These are phyloP conservation scores for Leishmania martiniquensis DNA, from an alignment of 208 protist genomes.

Conservation along the genomic window DNA sequence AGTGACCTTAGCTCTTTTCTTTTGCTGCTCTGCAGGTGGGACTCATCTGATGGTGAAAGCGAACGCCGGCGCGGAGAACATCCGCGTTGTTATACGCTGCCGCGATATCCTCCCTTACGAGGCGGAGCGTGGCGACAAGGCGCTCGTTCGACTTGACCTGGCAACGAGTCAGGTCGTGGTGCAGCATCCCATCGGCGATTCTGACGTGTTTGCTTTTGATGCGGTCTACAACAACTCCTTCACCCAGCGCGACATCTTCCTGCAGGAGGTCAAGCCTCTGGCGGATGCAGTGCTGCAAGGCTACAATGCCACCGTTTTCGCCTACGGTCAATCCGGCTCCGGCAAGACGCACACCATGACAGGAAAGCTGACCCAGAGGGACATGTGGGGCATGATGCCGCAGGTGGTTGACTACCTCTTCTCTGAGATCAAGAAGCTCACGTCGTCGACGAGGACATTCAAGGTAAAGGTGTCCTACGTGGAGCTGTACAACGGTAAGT, in stretches of 20 bases:
- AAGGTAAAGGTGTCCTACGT: slow-evolving; percentile 91
- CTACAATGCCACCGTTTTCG: slow-evolving; percentile 94
- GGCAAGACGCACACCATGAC: slow-evolving; percentile 95
- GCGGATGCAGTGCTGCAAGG: slow-evolving; percentile 89
- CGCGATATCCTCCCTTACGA: slow-evolving; percentile 84
- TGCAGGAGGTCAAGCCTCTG: slow-evolving; percentile 88
- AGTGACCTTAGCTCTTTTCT: not conserved
- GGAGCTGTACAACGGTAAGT: slow-evolving; percentile 93
- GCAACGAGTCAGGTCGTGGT: slow-evolving; percentile 89
- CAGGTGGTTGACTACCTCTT: slow-evolving; percentile 90
- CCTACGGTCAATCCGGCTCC: slow-evolving; percentile 92
- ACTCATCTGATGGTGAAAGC: slow-evolving; percentile 68
- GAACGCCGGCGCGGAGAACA: slow-evolving; percentile 79
- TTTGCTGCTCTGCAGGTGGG: not conserved
- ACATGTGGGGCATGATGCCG: slow-evolving; percentile 93
- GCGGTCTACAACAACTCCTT: slow-evolving; percentile 94
- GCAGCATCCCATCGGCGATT: slow-evolving; percentile 83
- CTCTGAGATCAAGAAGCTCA: slow-evolving; percentile 84
- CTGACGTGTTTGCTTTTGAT: slow-evolving; percentile 90
- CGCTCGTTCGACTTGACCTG: slow-evolving; percentile 84
- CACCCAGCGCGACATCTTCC: slow-evolving; percentile 90
- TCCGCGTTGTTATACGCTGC: slow-evolving; percentile 89
- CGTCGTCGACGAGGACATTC: slow-evolving; percentile 83
- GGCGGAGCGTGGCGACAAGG: slow-evolving; percentile 86
- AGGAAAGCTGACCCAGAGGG: slow-evolving; percentile 71